These are phyloP conservation scores for Pyricularia sp. DNA, from an alignment of 2,329 filamentous ascomycete species.

Conservation along the genomic window DNA sequence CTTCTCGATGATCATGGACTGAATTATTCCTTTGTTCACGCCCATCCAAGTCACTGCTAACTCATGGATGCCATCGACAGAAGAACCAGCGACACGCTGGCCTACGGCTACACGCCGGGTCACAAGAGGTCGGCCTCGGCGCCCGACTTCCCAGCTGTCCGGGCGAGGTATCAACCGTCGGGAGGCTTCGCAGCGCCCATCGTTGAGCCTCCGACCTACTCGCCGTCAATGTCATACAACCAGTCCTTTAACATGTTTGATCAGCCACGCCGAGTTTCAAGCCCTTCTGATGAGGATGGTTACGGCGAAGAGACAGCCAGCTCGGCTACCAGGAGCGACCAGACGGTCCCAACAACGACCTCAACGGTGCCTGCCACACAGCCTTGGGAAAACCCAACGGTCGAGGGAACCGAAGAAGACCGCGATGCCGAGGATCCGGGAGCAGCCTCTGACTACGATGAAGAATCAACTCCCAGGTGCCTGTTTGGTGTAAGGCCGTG, in stretches of 20 bases:
- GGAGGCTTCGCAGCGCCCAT: constrained; percentile 1
- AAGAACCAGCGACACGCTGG: background rate
- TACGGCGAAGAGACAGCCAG: background rate
- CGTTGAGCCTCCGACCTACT: constrained; percentile 8
- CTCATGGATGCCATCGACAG: constrained; percentile 1
- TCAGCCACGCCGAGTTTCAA: background rate
- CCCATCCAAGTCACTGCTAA: background rate
- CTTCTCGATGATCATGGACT: background rate
- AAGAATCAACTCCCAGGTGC: background rate
- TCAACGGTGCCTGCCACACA: background rate
- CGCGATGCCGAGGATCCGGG: background rate
- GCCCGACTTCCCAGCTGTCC: constrained; percentile 30
- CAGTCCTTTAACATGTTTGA: constrained; percentile 1
- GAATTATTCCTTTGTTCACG: background rate
- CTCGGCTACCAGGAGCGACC: background rate
- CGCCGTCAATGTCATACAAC: background rate
- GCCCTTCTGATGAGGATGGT: constrained; percentile 1
- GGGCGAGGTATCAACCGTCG: constrained; percentile 2
- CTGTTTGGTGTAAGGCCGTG: constrained; percentile 24
- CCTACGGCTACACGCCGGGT: constrained; percentile 8
- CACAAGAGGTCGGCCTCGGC: constrained; percentile 43
- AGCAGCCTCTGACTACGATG: constrained; percentile 2
- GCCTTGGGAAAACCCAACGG: background rate
- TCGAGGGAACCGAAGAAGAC: background rate
- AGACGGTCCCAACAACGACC: background rate